These are phyloP conservation scores for Daldinia childiae DNA, from an alignment of 495 filamentous ascomycete species.

Conservation along the genomic window DNA sequence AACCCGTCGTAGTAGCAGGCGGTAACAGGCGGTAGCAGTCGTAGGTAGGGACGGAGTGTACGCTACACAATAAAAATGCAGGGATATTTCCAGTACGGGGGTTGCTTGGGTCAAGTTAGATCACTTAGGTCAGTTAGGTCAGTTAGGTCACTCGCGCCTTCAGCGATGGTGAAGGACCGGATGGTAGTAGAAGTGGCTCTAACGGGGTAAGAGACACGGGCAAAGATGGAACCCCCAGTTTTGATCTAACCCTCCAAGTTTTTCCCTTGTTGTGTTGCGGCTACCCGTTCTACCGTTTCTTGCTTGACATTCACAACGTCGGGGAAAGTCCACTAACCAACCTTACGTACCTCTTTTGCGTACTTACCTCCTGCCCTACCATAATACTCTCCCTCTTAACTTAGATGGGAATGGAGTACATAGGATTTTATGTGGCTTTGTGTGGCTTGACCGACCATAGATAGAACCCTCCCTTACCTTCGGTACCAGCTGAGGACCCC, in stretches of 20 bases:
- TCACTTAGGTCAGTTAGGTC: slow-evolving; percentile 3
- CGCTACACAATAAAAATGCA: slow-evolving; percentile 24
- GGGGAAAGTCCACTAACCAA: slow-evolving; percentile 5
- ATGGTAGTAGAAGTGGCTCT: slow-evolving; percentile 27
- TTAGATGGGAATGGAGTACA: not conserved
- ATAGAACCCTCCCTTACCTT: not conserved
- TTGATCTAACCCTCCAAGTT: slow-evolving; percentile 4
- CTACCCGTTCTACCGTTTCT: slow-evolving; percentile 13
- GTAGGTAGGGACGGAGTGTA: slow-evolving; percentile 2
- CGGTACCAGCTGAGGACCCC: not conserved
- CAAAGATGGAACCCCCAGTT: slow-evolving; percentile 38
- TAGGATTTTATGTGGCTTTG: slow-evolving; percentile 16
- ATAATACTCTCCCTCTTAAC: not conserved
- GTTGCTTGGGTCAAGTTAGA: slow-evolving; percentile 1
- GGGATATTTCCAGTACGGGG: slow-evolving; percentile 31
- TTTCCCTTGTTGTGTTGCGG: slow-evolving; percentile 14
- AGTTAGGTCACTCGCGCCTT: slow-evolving; percentile 24
- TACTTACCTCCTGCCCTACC: slow-evolving; percentile 5
- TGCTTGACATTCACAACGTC: not conserved
- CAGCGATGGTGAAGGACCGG: slow-evolving; percentile 28
- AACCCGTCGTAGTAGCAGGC: slow-evolving; percentile 7
- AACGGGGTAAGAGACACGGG: slow-evolving; percentile 30
- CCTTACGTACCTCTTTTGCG: not conserved
- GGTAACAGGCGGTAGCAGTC: slow-evolving; percentile 4
- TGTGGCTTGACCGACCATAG: not conserved